Evolutionary conservation across 2,329 filamentous ascomycete genomes (phyloP).

Genomic region (Nemania sp.): DNA sequence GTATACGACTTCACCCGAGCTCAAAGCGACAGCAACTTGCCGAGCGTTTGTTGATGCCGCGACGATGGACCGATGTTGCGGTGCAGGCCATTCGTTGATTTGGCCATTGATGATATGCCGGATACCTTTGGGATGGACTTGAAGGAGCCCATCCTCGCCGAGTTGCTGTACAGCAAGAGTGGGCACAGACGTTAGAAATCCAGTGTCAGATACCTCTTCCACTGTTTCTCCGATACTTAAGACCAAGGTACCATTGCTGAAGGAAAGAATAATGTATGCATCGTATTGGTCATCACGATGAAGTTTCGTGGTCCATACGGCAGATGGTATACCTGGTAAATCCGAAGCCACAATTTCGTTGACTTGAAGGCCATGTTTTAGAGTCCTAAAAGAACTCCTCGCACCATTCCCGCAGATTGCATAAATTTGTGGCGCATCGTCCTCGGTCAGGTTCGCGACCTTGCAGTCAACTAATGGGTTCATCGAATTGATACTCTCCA

Average conservation of each 20-base stretch:
- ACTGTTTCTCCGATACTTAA: conserved; percentile 96
- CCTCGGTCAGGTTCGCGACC: conserved; percentile 84
- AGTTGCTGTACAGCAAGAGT: conserved; percentile 93
- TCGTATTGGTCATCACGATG: conserved; percentile 82
- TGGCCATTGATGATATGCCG: conserved; percentile 79
- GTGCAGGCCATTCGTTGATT: conserved; percentile 91
- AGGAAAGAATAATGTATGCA: conserved; percentile 93
- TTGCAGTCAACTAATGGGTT: conserved; percentile 92
- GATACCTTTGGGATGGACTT: conserved; percentile 96
- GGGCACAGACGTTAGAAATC: conserved; percentile 84
- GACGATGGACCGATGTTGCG: conserved; percentile 92
- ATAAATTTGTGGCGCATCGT: conserved; percentile 97
- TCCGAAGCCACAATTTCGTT: conserved; percentile 96
- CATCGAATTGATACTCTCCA: conserved; percentile 84
- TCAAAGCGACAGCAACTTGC: conserved; percentile 91
- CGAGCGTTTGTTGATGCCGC: conserved; percentile 90
- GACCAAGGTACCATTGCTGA: conserved; percentile 86
- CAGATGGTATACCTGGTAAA: conserved; percentile 82
- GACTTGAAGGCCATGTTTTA: conserved; percentile 91
- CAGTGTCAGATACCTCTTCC: conserved; percentile 91
- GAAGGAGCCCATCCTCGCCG: conserved; percentile 88
- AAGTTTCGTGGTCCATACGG: conserved; percentile 94
- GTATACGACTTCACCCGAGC: conserved; percentile 95
- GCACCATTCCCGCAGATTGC: conserved; percentile 87
- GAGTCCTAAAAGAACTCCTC: conserved; percentile 84